A percentile compares a stretch with the other conserved stretches of the same genome.
Evolutionary conservation across 257 asterid genomes (phyloP).

Genomic region (Nicotiana knightiana): DNA sequence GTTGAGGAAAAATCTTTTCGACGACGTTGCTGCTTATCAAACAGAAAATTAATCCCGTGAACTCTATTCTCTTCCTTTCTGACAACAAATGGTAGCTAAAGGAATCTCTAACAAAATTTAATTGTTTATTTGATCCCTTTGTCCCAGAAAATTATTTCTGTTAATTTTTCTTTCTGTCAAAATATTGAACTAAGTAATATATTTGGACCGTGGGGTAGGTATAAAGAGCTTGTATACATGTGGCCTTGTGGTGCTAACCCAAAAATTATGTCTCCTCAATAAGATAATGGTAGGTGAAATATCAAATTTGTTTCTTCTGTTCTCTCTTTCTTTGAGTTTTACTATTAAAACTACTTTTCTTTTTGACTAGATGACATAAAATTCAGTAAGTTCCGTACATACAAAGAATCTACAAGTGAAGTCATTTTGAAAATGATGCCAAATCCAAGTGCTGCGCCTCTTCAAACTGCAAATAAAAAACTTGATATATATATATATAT

Average conservation of each 20-base stretch:
- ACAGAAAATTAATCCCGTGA: not conserved
- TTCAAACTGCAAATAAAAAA: not conserved
- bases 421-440: constrained; percentile 1
- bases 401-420: not conserved
- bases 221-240: too few species aligned
- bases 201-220: too few species aligned
- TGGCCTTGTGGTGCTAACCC: not conserved
- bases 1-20: not conserved
- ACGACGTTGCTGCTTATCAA: too few species aligned
- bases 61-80: not conserved
- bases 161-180: too few species aligned
- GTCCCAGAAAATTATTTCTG: not conserved
- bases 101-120: not conserved
- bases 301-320: not conserved
- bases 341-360: not conserved
- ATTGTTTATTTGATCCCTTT: not conserved
- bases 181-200: too few species aligned
- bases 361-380: not conserved
- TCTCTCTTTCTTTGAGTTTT: not conserved
- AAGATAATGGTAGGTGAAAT: not conserved
- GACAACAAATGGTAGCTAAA: not conserved
- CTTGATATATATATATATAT: not conserved
- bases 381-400: not conserved
- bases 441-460: not conserved
- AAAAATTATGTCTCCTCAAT: not conserved